Percentiles rank a stretch among this genome's conserved stretches.
Evolutionary conservation across 257 asterid genomes (phyloP).

Genomic region (Fraxinus anomala): DNA sequence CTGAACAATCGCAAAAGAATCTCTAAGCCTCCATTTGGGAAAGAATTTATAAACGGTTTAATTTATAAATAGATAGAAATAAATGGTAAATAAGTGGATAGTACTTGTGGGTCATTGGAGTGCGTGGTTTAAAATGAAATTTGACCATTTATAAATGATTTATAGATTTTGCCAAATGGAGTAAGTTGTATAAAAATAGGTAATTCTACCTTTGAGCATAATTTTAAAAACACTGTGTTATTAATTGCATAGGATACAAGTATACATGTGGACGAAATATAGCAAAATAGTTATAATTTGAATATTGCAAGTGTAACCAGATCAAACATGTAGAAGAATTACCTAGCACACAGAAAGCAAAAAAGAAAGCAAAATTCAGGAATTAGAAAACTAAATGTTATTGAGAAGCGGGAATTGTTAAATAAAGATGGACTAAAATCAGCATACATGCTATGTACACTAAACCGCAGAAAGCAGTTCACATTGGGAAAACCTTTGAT

Average conservation of each 20-base stretch:
- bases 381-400: neutral
- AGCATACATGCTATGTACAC: neutral
- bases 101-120: no score
- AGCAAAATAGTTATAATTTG: neutral
- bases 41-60: no score
- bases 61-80: no score
- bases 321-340: neutral
- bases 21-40: neutral
- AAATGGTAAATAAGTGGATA: no score
- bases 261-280: neutral
- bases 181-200: neutral
- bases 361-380: neutral
- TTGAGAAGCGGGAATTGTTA: neutral
- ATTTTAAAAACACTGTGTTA: neutral
- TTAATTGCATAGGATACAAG: neutral
- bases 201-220: neutral
- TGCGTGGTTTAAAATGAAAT: no score
- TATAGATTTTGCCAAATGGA: no score
- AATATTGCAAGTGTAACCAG: neutral
- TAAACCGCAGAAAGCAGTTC: conserved; percentile 4
- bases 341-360: neutral
- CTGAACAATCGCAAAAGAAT: neutral
- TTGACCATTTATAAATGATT: no score
- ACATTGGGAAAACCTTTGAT: conserved; percentile 4
- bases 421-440: neutral